These are phyloP conservation scores for Fusarium liriodendri DNA, from an alignment of 2,329 filamentous ascomycete genomes.

Conservation along the genomic window DNA sequence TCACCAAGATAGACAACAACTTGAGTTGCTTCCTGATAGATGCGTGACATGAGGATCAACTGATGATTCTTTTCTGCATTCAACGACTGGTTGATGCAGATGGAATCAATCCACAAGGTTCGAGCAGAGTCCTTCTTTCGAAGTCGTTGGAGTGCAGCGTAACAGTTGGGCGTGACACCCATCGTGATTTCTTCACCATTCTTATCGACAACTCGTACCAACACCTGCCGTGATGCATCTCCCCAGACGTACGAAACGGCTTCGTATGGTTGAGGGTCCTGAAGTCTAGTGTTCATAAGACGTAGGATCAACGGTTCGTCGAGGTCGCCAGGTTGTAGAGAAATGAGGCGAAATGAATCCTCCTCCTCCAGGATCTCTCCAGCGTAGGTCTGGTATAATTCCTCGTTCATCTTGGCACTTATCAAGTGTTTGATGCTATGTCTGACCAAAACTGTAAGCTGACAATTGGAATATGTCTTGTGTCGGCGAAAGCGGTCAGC, in stretches of 20 bases:
- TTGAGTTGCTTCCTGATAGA: neutral
- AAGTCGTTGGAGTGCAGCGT: neutral
- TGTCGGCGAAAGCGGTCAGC: neutral
- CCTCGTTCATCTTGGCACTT: neutral
- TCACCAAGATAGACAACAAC: neutral
- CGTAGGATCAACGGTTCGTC: neutral
- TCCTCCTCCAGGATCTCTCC: neutral
- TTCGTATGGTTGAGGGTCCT: neutral
- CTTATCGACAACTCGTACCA: neutral
- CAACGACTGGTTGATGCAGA: neutral
- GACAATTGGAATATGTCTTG: neutral
- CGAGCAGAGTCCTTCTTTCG: neutral
- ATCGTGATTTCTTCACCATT: neutral
- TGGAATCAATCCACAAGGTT: neutral
- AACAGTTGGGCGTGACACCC: neutral
- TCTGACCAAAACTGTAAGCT: neutral
- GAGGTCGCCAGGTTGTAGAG: neutral
- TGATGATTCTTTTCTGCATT: neutral
- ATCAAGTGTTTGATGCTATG: neutral
- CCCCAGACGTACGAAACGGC: neutral
- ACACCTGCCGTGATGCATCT: neutral
- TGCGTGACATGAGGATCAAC: neutral
- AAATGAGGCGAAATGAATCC: neutral
- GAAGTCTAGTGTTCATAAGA: neutral
- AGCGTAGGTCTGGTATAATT: neutral